Percentiles rank a stretch among this genome's conserved stretches.
These are phyloP conservation scores for Blepharisma undulans DNA, from an alignment of 169 alveolate genomes.

Conservation along the genomic window DNA sequence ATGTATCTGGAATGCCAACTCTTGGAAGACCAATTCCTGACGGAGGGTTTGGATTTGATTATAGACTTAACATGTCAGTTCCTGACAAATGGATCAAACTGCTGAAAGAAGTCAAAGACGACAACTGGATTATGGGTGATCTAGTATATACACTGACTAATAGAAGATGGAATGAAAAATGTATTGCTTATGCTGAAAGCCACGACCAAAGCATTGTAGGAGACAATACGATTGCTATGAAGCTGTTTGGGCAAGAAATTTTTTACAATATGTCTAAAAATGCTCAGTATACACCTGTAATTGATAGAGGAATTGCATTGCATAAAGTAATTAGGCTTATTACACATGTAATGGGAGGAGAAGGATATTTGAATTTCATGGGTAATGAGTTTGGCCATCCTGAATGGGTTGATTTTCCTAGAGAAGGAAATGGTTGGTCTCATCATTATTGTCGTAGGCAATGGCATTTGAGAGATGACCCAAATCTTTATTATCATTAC, in stretches of 20 bases:
- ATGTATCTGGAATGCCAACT: conserved; percentile 91
- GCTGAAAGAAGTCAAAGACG: conserved; percentile 77
- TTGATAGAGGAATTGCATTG: conserved; percentile 80
- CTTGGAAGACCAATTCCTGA: conserved; percentile 85
- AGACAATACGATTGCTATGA: conserved; percentile 81
- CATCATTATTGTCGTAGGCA: conserved; percentile 80
- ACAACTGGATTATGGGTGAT: conserved; percentile 83
- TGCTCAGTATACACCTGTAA: conserved; percentile 53
- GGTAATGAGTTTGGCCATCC: conserved; percentile 91
- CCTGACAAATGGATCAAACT: conserved; percentile 84
- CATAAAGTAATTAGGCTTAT: conserved; percentile 84
- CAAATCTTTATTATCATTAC: conserved; percentile 37
- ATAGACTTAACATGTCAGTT: conserved; percentile 85
- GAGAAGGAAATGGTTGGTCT: conserved; percentile 83
- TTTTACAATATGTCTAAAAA: conserved; percentile 69
- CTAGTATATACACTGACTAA: conserved; percentile 66
- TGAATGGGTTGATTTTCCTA: conserved; percentile 90
- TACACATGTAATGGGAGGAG: conserved; percentile 83
- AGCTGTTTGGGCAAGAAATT: conserved; percentile 80
- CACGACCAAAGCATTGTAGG: conserved; percentile 89
- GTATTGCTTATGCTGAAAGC: conserved; percentile 82
- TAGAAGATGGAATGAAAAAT: conserved; percentile 79
- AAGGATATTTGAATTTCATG: conserved; percentile 81
- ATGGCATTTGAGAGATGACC: conserved; percentile 79
- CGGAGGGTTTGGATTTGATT: conserved; percentile 94